phyloP scores from a whole-genome alignment of 2,329 filamentous ascomycete species.

The Claviceps spartinae region DNA sequence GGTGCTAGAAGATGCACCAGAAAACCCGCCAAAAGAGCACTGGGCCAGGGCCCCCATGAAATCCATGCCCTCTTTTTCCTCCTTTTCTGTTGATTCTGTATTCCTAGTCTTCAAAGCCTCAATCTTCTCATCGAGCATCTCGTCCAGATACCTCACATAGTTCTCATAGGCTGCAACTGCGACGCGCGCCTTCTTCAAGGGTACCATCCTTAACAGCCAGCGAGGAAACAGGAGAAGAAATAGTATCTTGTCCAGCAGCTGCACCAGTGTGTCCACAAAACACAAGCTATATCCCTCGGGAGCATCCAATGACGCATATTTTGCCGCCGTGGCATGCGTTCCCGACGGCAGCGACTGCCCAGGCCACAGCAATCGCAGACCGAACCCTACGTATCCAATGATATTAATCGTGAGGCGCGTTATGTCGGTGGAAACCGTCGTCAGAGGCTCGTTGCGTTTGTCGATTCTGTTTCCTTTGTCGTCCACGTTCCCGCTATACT shows the following conservation, averaged over 20 bases:
- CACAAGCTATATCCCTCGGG: slow-evolving; percentile 46
- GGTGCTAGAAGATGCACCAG: background rate
- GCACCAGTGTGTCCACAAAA: slow-evolving; percentile 49
- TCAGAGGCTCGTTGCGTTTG: slow-evolving; percentile 28
- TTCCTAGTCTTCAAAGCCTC: slow-evolving; percentile 18
- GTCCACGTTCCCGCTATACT: no score
- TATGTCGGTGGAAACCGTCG: slow-evolving; percentile 46
- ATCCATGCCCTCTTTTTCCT: slow-evolving; percentile 34
- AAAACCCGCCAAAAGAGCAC: slow-evolving; percentile 1
- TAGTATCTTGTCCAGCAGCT: slow-evolving; percentile 49
- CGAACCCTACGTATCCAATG: slow-evolving; percentile 58
- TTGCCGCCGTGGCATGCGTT: slow-evolving; percentile 30
- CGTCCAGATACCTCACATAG: slow-evolving; percentile 56
- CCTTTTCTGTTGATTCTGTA: slow-evolving; percentile 3
- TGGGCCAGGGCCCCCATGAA: slow-evolving; percentile 33
- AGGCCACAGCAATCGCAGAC: slow-evolving; percentile 46
- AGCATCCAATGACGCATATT: slow-evolving; percentile 33
- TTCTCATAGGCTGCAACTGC: slow-evolving; percentile 45
- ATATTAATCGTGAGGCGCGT: slow-evolving; percentile 48
- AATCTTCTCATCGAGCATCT: slow-evolving; percentile 50
- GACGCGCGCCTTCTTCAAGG: slow-evolving; percentile 35
- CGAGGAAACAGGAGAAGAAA: slow-evolving; percentile 45
- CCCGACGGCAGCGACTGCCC: slow-evolving; percentile 38
- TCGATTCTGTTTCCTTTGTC: slow-evolving; percentile 9
- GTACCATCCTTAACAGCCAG: slow-evolving; percentile 39